Conservation (phyloP, 768 basidiomycete species). For the Cyclocybe cylindracea region DNA sequence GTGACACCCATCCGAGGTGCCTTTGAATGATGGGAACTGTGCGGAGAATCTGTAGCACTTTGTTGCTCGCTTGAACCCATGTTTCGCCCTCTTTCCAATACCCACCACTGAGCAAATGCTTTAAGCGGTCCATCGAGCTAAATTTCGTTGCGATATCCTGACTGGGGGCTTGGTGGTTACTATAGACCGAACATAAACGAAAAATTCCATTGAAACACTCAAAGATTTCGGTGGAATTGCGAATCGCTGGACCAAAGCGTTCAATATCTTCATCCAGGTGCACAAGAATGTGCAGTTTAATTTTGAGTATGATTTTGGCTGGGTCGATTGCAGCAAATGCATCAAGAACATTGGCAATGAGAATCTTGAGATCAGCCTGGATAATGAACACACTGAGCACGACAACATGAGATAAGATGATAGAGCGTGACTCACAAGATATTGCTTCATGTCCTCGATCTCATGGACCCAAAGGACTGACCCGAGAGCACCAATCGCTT, state of each 20-base stretch:
- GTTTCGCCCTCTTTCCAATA: too few species aligned
- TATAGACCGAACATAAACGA: slow-evolving; percentile 29
- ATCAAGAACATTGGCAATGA: slow-evolving; percentile 31
- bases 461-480: slow-evolving; percentile 32
- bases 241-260: slow-evolving; percentile 27
- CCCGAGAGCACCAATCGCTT: slow-evolving; percentile 19
- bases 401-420: not conserved
- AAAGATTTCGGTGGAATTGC: slow-evolving; percentile 28
- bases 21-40: slow-evolving; percentile 2
- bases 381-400: not conserved
- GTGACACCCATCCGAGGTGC: slow-evolving; percentile 8
- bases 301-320: slow-evolving; percentile 25
- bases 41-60: slow-evolving; percentile 11
- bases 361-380: slow-evolving; percentile 20
- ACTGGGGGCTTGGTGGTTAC: slow-evolving; percentile 40
- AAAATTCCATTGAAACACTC: slow-evolving; percentile 42
- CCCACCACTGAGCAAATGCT: slow-evolving; percentile 25
- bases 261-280: slow-evolving; percentile 28
- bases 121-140: slow-evolving; percentile 23
- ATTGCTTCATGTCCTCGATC: slow-evolving; percentile 27
- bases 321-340: slow-evolving; percentile 26
- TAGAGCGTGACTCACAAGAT: slow-evolving; percentile 21
- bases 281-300: slow-evolving; percentile 29
- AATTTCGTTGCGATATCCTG: slow-evolving; percentile 30
- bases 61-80: slow-evolving; percentile 18